Conservation (phyloP, 2,329 filamentous ascomycete species). For the Verticillium nonalfalfae region DNA sequence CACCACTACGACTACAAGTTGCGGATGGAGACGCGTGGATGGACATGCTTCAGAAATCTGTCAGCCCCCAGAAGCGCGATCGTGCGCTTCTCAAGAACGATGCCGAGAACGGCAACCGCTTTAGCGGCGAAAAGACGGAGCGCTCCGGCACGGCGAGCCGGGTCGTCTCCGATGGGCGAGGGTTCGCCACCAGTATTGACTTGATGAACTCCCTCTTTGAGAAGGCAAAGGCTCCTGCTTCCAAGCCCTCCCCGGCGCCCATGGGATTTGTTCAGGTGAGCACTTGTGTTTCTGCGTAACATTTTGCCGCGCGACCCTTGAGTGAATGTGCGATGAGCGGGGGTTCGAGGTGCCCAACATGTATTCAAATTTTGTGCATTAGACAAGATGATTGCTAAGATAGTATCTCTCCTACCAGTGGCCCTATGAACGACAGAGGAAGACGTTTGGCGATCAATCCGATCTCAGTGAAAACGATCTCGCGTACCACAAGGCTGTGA, state of each 20-base stretch:
- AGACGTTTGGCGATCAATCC: constrained; percentile 55
- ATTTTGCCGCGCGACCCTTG: not conserved
- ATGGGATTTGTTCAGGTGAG: constrained; percentile 86
- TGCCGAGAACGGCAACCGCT: constrained; percentile 41
- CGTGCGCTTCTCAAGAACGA: constrained; percentile 59
- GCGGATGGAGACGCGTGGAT: constrained; percentile 81
- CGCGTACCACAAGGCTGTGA: constrained; percentile 65
- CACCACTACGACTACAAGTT: constrained; percentile 54
- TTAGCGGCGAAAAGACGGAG: constrained; percentile 32
- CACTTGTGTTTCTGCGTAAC: constrained; percentile 39
- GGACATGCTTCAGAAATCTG: constrained; percentile 86
- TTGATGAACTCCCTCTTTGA: constrained; percentile 93
- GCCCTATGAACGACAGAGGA: constrained; percentile 76
- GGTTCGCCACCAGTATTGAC: constrained; percentile 85
- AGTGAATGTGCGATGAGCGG: too few species aligned
- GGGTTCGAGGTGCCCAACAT: not conserved
- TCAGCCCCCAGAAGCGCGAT: constrained; percentile 90
- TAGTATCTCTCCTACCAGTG: constrained; percentile 54
- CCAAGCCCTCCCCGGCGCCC: constrained; percentile 43
- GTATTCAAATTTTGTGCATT: not conserved
- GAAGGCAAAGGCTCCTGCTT: constrained; percentile 54
- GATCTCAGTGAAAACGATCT: constrained; percentile 58
- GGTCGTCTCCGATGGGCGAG: constrained; percentile 44
- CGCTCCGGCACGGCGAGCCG: constrained; percentile 19
- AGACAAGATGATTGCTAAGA: constrained; percentile 36